These are phyloP conservation scores for Candida oleophila DNA, from an alignment of 805 yeast species.

Conservation along the genomic window DNA sequence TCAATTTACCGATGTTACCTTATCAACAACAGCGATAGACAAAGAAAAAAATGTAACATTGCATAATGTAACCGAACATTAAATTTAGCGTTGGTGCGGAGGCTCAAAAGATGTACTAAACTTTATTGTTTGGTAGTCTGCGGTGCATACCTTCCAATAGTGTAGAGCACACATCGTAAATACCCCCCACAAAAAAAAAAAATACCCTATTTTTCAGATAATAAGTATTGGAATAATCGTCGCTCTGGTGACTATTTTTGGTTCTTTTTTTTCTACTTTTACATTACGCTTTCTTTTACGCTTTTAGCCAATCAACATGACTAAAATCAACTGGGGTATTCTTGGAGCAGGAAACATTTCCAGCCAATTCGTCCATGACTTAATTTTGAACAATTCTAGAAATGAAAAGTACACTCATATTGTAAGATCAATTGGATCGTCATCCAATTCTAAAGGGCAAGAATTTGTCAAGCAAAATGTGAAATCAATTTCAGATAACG, in stretches of 20 bases:
- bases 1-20: background rate
- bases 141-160: no score
- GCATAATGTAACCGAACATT: background rate
- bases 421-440: conserved; percentile 40
- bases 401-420: conserved; percentile 28
- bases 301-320: background rate
- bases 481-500: conserved; percentile 19
- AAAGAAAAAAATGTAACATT: conserved; percentile 1
- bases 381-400: conserved; percentile 25
- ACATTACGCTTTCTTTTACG: background rate
- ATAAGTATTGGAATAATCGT: no score
- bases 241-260: no score
- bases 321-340: conserved; percentile 43
- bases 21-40: background rate
- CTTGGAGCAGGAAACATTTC: conserved; percentile 51
- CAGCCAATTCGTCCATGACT: conserved; percentile 42
- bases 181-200: no score
- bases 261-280: background rate
- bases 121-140: no score
- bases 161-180: no score
- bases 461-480: conserved; percentile 24
- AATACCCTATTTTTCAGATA: no score
- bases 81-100: no score
- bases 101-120: no score
- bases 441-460: conserved; percentile 33